Base-by-base conservation (phyloP, 192 early-diverging fungal genomes). In the Backusella luteola region DNA sequence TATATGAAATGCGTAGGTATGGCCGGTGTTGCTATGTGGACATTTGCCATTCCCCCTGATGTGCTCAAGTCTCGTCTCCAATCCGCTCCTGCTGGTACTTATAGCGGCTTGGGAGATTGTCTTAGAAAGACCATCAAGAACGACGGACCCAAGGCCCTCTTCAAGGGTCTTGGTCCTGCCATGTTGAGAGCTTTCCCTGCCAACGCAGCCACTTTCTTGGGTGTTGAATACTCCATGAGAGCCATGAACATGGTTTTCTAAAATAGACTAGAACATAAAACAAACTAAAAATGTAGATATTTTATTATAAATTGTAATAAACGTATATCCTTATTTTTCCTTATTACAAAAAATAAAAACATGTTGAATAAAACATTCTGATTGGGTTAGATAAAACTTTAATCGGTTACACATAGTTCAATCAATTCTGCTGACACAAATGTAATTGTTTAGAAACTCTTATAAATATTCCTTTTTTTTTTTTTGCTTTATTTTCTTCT, bases 11-110 rank as follows among this genome's bases (percentile, higher is more conserved):
- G 21, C 44, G 46, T 34, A 69, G 89, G 90, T 80, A 94, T 97
- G 87, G 96, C 97, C 72, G 96, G 96, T 84, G 95, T 99, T 80
- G 94, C 94, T 75, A 99, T 96, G 95, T 99, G 97, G 97, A 87
- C 90, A 70, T 93, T 96, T 85, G 93, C 94, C 23, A 96, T 95
- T 81, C 94, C 94, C 9, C 93, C 94, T 71, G 95, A 96, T 87
- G 93, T 94, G 15, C 86, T 96, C 85, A 96, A 96, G 84, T 95
- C 94, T 32, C 90, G 93, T 29, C 88, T 95, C 66, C 95, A 96
- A 82, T 84, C 94, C n/a, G 86, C 93, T 32, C 94, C 94, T 29
- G 87, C 91, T 69, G 95, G 95, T 36, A 93, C 91, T 34, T 96
- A 96, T 86, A 93, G 84, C 66, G 93, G 93, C 44, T 87, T 91